Conservation (phyloP, 2,329 filamentous ascomycete genomes). For the Fusarium sp. region DNA sequence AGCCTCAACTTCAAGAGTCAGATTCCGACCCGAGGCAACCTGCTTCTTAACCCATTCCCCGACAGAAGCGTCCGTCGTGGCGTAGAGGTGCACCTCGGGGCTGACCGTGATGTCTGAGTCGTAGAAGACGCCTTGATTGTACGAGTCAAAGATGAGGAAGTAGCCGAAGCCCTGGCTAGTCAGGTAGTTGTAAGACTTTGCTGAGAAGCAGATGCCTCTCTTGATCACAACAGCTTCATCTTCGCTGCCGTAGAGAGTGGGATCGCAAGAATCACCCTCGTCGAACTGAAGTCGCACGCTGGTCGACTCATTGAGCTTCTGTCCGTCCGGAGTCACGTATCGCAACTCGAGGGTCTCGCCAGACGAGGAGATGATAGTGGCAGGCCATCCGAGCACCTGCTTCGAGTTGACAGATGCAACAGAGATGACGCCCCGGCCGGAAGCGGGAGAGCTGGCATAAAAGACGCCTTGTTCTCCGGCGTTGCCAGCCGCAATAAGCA, state of each 20-base stretch:
- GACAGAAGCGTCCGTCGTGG: not conserved
- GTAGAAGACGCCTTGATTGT: not conserved
- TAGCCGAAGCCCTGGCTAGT: not conserved
- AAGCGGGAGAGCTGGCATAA: constrained; percentile 27
- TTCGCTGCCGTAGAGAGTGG: not conserved
- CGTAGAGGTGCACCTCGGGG: not conserved
- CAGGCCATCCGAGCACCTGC: not conserved
- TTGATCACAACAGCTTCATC: not conserved
- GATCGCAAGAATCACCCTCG: not conserved
- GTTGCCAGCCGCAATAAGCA: constrained; percentile 27
- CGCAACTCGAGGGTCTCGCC: not conserved
- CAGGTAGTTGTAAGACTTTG: not conserved
- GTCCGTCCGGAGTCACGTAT: not conserved
- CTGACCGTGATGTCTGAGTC: not conserved
- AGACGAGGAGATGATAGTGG: not conserved
- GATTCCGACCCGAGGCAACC: not conserved
- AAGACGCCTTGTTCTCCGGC: constrained; percentile 15
- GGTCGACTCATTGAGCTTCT: not conserved
- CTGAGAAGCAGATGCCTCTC: not conserved
- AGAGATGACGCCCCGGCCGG: constrained; percentile 18
- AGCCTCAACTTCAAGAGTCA: not conserved
- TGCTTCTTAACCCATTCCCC: not conserved
- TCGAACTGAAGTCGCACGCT: not conserved
- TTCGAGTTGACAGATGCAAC: constrained; percentile 23
- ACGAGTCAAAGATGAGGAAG: not conserved